Conservation (phyloP, 768 basidiomycete genomes). For the Atractiella rhizophila region DNA sequence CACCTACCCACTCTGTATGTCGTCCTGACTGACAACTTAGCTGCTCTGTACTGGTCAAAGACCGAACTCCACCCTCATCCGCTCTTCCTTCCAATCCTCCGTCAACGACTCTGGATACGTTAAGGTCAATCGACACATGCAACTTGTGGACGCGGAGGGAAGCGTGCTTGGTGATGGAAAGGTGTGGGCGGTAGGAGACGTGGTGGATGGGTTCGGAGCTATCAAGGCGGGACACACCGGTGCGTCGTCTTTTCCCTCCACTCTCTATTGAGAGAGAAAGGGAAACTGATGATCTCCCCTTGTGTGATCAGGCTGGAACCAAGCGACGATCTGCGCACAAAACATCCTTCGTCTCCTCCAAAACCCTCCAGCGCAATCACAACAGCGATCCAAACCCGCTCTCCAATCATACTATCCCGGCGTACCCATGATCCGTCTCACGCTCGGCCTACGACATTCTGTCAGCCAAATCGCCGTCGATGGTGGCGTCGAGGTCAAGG, state of each 20-base stretch:
- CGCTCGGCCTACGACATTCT: constrained; percentile 8
- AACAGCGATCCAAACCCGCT: background rate
- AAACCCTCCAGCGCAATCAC: constrained; percentile 3
- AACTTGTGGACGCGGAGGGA: constrained; percentile 6
- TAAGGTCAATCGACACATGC: constrained; percentile 12
- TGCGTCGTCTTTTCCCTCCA: background rate
- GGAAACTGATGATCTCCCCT: background rate
- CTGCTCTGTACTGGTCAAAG: constrained; percentile 17
- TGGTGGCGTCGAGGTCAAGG: too few relatives aligned
- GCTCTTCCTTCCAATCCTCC: background rate
- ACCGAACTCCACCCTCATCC: constrained; percentile 15
- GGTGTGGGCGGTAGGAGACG: constrained; percentile 16
- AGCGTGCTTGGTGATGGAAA: constrained; percentile 4
- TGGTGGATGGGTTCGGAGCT: constrained; percentile 13
- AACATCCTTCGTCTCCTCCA: constrained; percentile 10
- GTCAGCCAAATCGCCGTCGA: too few relatives aligned
- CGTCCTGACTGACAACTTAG: background rate
- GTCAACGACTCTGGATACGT: constrained; percentile 11
- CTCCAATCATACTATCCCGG: constrained; percentile 3
- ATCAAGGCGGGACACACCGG: constrained; percentile 18
- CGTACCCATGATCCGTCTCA: constrained; percentile 6
- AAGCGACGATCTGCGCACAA: constrained; percentile 11
- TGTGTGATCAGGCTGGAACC: constrained; percentile 12
- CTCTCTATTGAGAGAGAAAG: background rate
- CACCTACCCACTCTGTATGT: background rate